A percentile compares a stretch with the other conserved stretches of the same genome.
These are phyloP conservation scores for Secale cereale DNA, from an alignment of 176 grass and related monocot species.

Conservation along the genomic window DNA sequence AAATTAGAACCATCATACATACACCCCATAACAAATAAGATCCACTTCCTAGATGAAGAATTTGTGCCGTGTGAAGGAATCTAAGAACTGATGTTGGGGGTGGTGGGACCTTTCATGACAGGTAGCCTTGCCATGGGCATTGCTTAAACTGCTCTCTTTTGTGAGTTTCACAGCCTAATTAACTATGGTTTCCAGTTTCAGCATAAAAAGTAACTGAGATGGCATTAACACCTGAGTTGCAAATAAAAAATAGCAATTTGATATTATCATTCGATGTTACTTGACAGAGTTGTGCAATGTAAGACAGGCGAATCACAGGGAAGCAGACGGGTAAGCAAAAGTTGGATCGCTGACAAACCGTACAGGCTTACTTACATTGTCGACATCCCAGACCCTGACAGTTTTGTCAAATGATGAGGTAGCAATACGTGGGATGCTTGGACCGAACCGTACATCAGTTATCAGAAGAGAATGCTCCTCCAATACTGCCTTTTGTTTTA, in stretches of 20 bases:
- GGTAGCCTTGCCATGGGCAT: not conserved
- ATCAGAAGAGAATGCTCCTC: constrained; percentile 80
- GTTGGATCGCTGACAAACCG: constrained; percentile 15
- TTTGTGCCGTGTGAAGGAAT: not conserved
- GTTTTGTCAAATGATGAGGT: constrained; percentile 98
- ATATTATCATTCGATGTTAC: not conserved
- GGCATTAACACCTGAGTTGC: not conserved
- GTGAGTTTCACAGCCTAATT: constrained; percentile 4
- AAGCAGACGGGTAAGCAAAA: not conserved
- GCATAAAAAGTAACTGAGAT: not conserved
- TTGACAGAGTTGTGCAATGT: not conserved
- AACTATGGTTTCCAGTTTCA: not conserved
- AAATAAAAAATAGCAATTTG: not conserved
- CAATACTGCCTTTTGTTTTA: constrained; percentile 70
- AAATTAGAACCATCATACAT: not conserved
- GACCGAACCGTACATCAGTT: constrained; percentile 86
- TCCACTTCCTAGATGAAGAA: constrained; percentile 5
- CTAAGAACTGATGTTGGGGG: not conserved
- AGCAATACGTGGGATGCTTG: constrained; percentile 60
- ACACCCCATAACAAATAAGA: not conserved
- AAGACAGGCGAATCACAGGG: not conserved
- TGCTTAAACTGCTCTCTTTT: not conserved
- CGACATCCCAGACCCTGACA: constrained; percentile 80
- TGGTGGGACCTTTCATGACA: constrained; percentile 1
- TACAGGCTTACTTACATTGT: constrained; percentile 68